Base-by-base conservation (phyloP, 179 eudicot species). In the Beta lomatogona region DNA sequence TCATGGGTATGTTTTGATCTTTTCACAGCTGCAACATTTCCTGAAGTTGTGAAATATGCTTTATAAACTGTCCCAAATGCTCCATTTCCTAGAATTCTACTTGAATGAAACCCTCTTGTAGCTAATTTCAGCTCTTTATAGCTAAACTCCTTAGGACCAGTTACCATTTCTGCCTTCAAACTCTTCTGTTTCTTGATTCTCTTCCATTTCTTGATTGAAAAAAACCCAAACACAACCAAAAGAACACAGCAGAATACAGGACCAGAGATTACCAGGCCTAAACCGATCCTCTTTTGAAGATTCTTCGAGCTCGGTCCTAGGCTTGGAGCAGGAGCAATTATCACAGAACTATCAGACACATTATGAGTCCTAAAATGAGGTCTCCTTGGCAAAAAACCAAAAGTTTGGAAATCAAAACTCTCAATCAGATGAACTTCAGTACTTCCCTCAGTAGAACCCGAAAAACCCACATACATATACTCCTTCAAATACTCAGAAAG, bases 41-140 rank as follows among this genome's bases (percentile, higher is more conserved):
- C 89, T 3, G 90, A 63, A n/a, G 84, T 60, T 4, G 15, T 55
- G 52, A 94, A 91, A 81, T 82, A 80, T 16, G 94, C 99, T 79
- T 91, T 96, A 74, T 94, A 96, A 73, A 96, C 99, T 14, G 94
- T 91, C 58, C 99, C 99, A 68, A 94, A 94, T 2, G 96, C 94
- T 6, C 99, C 99, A 50, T 84, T 88, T 4, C 99, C 99, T 1
- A 96, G 53, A 25, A 91, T 84, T 68, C 95, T 86, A 65, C 92
- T 88, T 10, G 86, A 74, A 77, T 96, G 89, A 80, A 96, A 94
- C 78, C 91, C 91, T 75, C 68, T 91, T 2, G 98, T 96, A 64
- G 99, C 98, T 3, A 57, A 57, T 55, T 88, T 92, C 7, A 94
- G 85, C 71, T 92, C 96, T 73, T 83, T 91, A 85, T 92, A 96